Evolutionary conservation across 2,329 filamentous ascomycete species (phyloP).

Genomic region (Curvularia verruculosa): DNA sequence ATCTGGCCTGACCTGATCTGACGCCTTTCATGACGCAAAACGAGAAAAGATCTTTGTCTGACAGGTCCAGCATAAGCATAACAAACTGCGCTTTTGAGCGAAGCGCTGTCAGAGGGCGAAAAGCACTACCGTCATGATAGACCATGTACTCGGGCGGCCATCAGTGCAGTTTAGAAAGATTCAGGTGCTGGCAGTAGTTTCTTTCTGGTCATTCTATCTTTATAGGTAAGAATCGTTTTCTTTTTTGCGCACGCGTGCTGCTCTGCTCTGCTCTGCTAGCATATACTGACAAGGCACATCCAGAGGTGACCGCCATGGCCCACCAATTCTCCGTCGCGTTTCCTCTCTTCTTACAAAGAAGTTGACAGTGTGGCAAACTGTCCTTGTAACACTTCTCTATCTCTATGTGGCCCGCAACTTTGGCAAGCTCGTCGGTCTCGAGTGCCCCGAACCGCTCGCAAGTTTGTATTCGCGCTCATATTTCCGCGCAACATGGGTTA

Average conservation of each 20-base stretch:
- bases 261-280: not conserved
- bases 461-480: constrained; percentile 93
- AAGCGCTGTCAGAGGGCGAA: not conserved
- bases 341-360: constrained; percentile 73
- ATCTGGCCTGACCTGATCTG: constrained; percentile 5
- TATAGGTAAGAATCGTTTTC: constrained; percentile 69
- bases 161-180: constrained; percentile 90
- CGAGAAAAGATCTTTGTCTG: not conserved
- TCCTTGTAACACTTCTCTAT: constrained; percentile 86
- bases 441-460: constrained; percentile 89
- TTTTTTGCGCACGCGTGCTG: no score
- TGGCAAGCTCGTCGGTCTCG: constrained; percentile 86
- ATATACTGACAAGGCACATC: constrained; percentile 21
- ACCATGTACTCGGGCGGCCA: constrained; percentile 90
- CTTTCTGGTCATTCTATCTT: constrained; percentile 89
- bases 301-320: constrained; percentile 86
- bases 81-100: constrained; percentile 1
- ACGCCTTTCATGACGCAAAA: constrained; percentile 26
- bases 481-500: constrained; percentile 95
- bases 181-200: constrained; percentile 87
- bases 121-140: constrained; percentile 51
- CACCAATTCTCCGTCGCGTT: constrained; percentile 72
- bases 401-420: constrained; percentile 93
- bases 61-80: constrained; percentile 5
- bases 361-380: constrained; percentile 87